Evolutionary conservation across 257 asterid species (phyloP).

Genomic region (Solanum infundibuliforme): DNA sequence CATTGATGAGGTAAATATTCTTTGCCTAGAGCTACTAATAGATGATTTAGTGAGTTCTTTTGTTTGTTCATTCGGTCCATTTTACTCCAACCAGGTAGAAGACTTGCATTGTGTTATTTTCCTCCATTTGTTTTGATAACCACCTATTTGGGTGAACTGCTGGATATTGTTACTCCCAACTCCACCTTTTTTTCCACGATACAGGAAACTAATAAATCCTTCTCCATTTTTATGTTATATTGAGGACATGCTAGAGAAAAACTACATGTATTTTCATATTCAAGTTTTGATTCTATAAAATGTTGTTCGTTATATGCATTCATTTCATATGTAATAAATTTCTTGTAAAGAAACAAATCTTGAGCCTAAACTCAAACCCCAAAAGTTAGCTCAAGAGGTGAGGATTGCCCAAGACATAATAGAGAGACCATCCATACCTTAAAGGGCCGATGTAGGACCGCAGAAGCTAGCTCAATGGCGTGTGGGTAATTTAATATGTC

Average conservation of each 20-base stretch:
- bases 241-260: neutral
- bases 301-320: neutral
- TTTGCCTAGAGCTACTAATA: neutral
- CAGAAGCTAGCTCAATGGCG: neutral
- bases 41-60: neutral
- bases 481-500: neutral
- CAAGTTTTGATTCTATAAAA: neutral
- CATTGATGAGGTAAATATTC: slow-evolving; percentile 39
- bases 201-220: neutral
- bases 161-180: neutral
- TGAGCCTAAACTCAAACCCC: neutral
- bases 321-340: neutral
- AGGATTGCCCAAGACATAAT: neutral
- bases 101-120: neutral
- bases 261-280: neutral
- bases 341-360: neutral
- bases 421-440: neutral
- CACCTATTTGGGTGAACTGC: neutral
- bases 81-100: neutral
- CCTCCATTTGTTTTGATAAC: neutral
- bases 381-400: neutral
- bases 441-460: neutral
- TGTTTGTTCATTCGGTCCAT: neutral
- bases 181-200: neutral
- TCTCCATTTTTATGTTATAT: neutral